Evolutionary conservation across 257 asterid species (phyloP).

Genomic region (Fraxinus pennsylvanica): DNA sequence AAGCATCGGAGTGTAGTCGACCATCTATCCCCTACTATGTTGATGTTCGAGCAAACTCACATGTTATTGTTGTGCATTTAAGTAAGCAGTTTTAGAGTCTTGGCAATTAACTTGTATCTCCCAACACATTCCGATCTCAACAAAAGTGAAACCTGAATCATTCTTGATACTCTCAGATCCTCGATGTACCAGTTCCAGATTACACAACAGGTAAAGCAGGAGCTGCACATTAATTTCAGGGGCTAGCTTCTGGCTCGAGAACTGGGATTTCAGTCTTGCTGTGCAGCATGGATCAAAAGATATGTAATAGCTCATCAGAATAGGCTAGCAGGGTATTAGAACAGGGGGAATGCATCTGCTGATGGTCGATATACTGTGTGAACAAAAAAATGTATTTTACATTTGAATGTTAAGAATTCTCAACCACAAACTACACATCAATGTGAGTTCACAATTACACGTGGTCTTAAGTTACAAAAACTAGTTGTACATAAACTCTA

Average conservation of each 20-base stretch:
- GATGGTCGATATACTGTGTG: neutral
- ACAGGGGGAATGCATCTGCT: too few species aligned
- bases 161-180: neutral
- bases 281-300: too few species aligned
- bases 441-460: too few species aligned
- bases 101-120: neutral
- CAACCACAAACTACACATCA: neutral
- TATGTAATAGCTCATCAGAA: too few species aligned
- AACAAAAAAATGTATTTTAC: neutral
- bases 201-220: neutral
- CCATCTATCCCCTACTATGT: neutral
- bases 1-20: neutral
- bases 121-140: neutral
- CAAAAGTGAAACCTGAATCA: neutral
- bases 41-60: neutral
- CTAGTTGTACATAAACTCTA: neutral
- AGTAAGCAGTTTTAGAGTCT: neutral
- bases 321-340: too few species aligned
- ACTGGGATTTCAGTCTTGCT: too few species aligned
- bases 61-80: neutral
- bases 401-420: neutral
- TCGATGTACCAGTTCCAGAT: neutral
- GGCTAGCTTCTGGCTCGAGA: too few species aligned
- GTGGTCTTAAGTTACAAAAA: neutral
- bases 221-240: neutral